A percentile compares a stretch with the other conserved stretches of the same genome.
Evolutionary conservation across 306 rosid species (phyloP).

Genomic region (Canavalia ensiformis): DNA sequence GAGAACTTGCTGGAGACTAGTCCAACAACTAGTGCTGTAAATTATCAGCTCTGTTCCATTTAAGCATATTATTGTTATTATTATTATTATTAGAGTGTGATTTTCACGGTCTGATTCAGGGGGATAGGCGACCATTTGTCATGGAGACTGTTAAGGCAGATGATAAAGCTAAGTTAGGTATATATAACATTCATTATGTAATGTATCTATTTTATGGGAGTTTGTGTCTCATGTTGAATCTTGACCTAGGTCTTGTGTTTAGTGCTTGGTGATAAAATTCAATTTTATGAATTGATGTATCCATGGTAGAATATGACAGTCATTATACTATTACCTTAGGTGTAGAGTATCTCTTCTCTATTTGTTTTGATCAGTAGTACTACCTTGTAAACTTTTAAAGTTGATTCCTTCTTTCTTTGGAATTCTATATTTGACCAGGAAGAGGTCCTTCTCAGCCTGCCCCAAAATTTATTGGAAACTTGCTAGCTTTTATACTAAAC

Average conservation of each 20-base stretch:
- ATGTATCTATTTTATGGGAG: constrained; percentile 18
- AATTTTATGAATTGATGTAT: constrained; percentile 19
- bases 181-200: constrained; percentile 29
- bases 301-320: background rate
- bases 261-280: constrained; percentile 8
- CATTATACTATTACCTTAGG: constrained; percentile 23
- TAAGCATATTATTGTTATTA: constrained; percentile 22
- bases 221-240: background rate
- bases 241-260: background rate
- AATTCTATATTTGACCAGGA: constrained; percentile 58
- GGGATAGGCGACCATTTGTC: constrained; percentile 80
- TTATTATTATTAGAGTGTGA: constrained; percentile 10
- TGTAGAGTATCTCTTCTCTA: constrained; percentile 4
- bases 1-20: constrained; percentile 75
- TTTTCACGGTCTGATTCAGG: constrained; percentile 62
- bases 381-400: constrained; percentile 10
- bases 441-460: constrained; percentile 94
- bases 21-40: constrained; percentile 77
- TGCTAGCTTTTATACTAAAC: constrained; percentile 86
- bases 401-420: constrained; percentile 28
- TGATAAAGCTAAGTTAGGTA: constrained; percentile 92
- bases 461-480: constrained; percentile 83
- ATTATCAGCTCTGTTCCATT: constrained; percentile 39
- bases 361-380: constrained; percentile 26
- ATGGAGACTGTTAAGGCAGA: constrained; percentile 97